Evolutionary conservation across 495 filamentous ascomycete species (phyloP), one percentile per base, ranked within the genome.

Genomic region (Penicillium flavigenum): DNA sequence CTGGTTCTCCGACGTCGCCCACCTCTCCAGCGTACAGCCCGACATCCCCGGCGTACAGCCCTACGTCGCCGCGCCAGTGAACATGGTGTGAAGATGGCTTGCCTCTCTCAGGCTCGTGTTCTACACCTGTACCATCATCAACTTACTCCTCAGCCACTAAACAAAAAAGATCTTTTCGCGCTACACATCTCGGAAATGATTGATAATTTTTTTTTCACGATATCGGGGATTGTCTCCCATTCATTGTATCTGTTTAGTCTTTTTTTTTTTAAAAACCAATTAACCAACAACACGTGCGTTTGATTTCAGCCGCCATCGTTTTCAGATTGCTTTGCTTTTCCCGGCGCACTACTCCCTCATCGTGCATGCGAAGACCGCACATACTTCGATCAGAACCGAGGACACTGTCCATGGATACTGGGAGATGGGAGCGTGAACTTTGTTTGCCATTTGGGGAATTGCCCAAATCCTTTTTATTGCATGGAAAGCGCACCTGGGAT

Each of bases 1-100:
- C 80, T 71, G 79, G 79, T 60, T 85, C 84, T 22, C 82, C 84
- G 60, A 80, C 77, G 45, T 81, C 76, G 29, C 76, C 77, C 26
- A 78, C 76, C 10, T 80, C 80, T 53, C 82, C 82, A 53, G 78
- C 79, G 43, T 85, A 82, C 69, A 83, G 81, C 57, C 83, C 83
- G 32, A 81, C 77, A 57, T 80, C 78, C 26, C 79, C 79, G 50
- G 71, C 74, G 52, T 79, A 73, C 54, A 78, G 75, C 51, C 74
- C 75, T 59, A 70, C 75, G 74, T 82, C 76, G 68, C 82, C 71
- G 59, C 78, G 75, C 63, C 79, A 74, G 71, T 75, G 58, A 76
- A 66, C 43, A 60, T 56, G 43, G 62, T 44, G 58, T 47, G 43
- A 60, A 63, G 45, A 58, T 42, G 58, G 58, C 55, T 45, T 56